A percentile compares a stretch with the other conserved stretches of the same genome.
Conservation (phyloP, 2,329 filamentous ascomycete species). For the Aspergillus novofumigatus region DNA sequence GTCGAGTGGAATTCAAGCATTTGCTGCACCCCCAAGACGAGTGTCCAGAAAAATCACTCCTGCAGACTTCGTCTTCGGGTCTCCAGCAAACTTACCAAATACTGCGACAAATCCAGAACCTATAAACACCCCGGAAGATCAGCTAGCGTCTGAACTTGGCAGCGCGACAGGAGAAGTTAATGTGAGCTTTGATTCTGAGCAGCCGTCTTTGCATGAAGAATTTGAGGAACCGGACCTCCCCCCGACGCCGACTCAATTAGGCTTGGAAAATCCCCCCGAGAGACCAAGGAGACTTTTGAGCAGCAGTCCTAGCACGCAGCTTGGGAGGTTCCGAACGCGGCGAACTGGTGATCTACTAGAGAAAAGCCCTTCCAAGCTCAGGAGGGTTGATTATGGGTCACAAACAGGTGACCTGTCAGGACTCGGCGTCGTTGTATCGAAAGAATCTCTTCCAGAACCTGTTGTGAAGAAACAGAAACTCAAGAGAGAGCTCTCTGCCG, state of each 20-base stretch:
- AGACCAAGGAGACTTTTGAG: constrained; percentile 30
- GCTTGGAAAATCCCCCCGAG: constrained; percentile 32
- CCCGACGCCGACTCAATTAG: constrained; percentile 41
- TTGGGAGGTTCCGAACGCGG: constrained; percentile 24
- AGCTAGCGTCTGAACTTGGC: constrained; percentile 30
- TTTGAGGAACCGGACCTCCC: constrained; percentile 62
- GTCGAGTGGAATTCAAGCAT: constrained; percentile 30
- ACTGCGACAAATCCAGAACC: constrained; percentile 7
- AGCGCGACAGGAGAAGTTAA: constrained; percentile 25
- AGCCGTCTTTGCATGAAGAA: constrained; percentile 23
- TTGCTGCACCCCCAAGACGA: constrained; percentile 34
- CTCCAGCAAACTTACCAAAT: constrained; percentile 17
- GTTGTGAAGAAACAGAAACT: constrained; percentile 47
- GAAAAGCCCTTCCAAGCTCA: constrained; percentile 30
- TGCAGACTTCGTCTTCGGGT: constrained; percentile 26
- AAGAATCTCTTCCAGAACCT: constrained; percentile 18
- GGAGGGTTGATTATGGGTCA: constrained; percentile 12
- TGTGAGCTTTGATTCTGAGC: constrained; percentile 13
- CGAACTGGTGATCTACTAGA: constrained; percentile 17
- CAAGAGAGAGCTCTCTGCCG: constrained; percentile 51
- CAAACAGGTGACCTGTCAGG: constrained; percentile 11
- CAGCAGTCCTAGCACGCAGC: constrained; percentile 35
- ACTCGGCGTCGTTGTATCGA: constrained; percentile 4
- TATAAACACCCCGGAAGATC: constrained; percentile 27
- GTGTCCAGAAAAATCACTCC: constrained; percentile 31